A percentile compares a stretch with the other conserved stretches of the same genome.
Evolutionary conservation across 208 protist genomes (phyloP).

Genomic region (Leishmania turanica): DNA sequence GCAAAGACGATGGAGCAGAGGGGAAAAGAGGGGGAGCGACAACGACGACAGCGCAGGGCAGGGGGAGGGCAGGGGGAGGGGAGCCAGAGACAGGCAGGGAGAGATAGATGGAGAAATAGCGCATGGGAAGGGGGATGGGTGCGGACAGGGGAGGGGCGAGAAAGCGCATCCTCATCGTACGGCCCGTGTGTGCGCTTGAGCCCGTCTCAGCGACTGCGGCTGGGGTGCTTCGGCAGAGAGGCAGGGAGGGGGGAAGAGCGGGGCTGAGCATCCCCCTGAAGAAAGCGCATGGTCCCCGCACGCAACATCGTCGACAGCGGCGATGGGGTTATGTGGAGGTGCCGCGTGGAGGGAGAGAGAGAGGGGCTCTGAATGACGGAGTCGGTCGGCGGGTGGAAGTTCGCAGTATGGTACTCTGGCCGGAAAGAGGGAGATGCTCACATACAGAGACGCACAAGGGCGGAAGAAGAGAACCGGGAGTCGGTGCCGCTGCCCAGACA

Average conservation of each 20-base stretch:
- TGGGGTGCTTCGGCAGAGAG: neutral
- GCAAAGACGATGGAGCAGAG: neutral
- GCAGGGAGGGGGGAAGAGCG: neutral
- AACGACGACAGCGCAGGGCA: no score
- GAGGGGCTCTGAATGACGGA: neutral
- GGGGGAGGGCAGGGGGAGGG: neutral
- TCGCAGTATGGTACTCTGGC: neutral
- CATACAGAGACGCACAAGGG: neutral
- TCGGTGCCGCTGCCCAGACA: neutral
- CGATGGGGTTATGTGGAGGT: neutral
- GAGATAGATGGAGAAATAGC: neutral
- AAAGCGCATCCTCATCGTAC: neutral
- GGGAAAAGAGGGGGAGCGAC: neutral
- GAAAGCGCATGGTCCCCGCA: neutral
- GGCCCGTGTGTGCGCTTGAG: neutral
- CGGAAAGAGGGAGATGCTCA: neutral
- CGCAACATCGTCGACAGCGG: neutral
- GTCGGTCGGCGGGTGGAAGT: neutral
- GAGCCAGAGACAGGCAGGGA: neutral
- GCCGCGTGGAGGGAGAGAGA: neutral
- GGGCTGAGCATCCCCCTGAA: neutral
- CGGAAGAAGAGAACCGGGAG: neutral
- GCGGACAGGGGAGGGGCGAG: neutral
- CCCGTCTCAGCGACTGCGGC: neutral
- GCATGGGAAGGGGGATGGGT: neutral